Evolutionary conservation across 2,329 filamentous ascomycete species (phyloP), one percentile per base, ranked within the genome.

Genomic region (Ophiocordyceps sinensis): DNA sequence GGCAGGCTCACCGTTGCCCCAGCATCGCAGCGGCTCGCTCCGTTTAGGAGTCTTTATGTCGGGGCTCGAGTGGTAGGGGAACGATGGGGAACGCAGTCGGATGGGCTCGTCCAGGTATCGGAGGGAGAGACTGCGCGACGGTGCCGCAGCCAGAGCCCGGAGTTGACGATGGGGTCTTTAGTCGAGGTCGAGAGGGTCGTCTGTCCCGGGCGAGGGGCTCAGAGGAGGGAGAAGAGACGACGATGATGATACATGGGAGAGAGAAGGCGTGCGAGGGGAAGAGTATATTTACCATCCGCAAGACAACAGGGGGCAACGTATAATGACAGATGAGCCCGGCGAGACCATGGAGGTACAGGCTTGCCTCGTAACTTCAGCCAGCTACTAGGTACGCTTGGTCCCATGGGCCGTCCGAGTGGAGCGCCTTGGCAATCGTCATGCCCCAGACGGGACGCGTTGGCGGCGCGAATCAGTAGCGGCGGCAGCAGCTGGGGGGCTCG

Each of bases 401-500:
- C 14, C 13, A 35, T 35, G 14, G n/a, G n/a, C 32, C 9, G 32
- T 15, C 32, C 3, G n/a, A 10, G 32, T 35, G 32, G 32, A 17
- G 15, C 52, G 83, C 85, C 1, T 62, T 76, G 35, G 74, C 75
- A 49, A 79, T 35, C 32, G 32, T 35, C 32, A 35, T 35, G 13
- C 32, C 32, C 32, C n/a, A 35, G 32, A 10, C 9, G 32, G n/a
- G 30, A 14, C 30, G 30, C 30, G 30, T 32, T 19, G 19, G 19
- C 19, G 19, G 19, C 4, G 19, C 30, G 30, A 13, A 13, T 13
- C 13, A 32, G 19, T 3, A 4, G 19, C 19, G 19, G 19, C 19
- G 19, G 19, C 19, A 4, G 19, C 19, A 19, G 19, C 19, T 19
- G 19, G 19, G 19, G 23, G 23, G 23, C 23, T 26, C 23, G 23